Conservation (phyloP, 306 rosid species). For the Cucumis cinereus region DNA sequence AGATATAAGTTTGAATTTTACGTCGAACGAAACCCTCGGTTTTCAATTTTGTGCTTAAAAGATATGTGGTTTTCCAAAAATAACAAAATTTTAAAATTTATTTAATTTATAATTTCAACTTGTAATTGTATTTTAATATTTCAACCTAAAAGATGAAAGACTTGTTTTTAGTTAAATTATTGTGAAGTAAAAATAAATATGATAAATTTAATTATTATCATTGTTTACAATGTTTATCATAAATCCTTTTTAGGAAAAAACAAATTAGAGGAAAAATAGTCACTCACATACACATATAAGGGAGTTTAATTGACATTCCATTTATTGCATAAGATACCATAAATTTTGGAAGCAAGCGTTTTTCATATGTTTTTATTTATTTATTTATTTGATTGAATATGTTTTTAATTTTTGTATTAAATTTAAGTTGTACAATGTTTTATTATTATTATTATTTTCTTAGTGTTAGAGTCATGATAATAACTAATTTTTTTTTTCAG, state of each 20-base stretch:
- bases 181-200: not conserved
- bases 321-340: constrained; percentile 7
- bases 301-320: not conserved
- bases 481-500: not conserved
- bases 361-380: not conserved
- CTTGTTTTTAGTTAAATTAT: not conserved
- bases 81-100: no score
- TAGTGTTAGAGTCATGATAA: not conserved
- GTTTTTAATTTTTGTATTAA: not conserved
- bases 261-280: not conserved
- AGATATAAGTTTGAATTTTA: no score
- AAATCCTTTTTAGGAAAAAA: not conserved
- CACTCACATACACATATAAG: not conserved
- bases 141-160: no score
- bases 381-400: not conserved
- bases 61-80: no score
- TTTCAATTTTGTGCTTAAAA: no score
- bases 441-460: not conserved
- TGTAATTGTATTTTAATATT: no score
- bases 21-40: no score
- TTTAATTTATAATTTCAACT: no score
- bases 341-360: not conserved
- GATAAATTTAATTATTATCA: not conserved
- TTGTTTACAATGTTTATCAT: not conserved
- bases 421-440: not conserved